Percentiles rank a stretch among this genome's conserved stretches.
Evolutionary conservation across 2,329 filamentous ascomycete genomes (phyloP).

Genomic region (Colletotrichum sp.): DNA sequence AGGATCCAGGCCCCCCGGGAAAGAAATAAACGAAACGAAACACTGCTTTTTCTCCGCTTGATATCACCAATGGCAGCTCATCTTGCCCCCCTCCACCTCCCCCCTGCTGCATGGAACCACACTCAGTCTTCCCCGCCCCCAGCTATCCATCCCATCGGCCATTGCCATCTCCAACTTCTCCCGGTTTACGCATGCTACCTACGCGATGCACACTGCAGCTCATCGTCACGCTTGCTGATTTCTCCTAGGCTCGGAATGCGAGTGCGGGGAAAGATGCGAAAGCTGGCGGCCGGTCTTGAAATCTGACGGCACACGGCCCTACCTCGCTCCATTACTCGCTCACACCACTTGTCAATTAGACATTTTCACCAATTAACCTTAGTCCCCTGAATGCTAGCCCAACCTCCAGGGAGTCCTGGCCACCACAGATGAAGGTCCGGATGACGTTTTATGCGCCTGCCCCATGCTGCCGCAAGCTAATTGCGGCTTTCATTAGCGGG

Average conservation of each 20-base stretch:
- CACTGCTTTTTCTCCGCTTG: neutral
- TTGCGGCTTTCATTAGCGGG: neutral
- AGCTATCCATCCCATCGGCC: neutral
- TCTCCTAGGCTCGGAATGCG: neutral
- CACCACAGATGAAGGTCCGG: conserved; percentile 2
- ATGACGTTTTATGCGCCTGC: conserved; percentile 6
- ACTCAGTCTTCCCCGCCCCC: neutral
- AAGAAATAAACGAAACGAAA: neutral
- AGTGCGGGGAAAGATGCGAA: conserved; percentile 3
- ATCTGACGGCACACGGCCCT: neutral
- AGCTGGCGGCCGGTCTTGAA: neutral
- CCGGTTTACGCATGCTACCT: neutral
- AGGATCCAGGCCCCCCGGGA: neutral
- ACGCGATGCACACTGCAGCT: neutral
- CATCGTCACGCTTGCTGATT: neutral
- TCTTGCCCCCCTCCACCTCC: neutral
- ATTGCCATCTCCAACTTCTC: neutral
- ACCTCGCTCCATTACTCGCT: conserved; percentile 18
- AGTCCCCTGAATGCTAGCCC: neutral
- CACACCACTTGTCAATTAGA: conserved; percentile 6
- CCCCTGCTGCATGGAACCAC: neutral
- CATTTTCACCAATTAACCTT: neutral
- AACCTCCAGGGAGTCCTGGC: neutral
- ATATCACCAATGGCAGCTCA: neutral
- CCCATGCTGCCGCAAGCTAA: neutral